phyloP scores from a whole-genome alignment of 2,329 filamentous ascomycete species.

The Fusarium torreyae region DNA sequence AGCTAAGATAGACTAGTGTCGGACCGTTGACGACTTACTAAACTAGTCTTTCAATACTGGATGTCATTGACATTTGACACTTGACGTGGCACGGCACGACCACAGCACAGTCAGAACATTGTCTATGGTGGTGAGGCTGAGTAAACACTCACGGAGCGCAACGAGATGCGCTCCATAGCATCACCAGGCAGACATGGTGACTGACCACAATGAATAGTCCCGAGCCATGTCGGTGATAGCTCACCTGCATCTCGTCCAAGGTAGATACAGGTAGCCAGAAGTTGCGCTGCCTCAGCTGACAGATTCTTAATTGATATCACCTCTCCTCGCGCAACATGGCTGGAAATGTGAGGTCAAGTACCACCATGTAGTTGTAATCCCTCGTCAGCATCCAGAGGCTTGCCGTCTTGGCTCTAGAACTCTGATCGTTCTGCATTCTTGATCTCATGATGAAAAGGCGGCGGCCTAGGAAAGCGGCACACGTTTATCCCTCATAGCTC shows the following conservation, averaged over 20 bases:
- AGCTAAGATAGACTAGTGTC: constrained; percentile 20
- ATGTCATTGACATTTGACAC: constrained; percentile 37
- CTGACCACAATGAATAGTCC: constrained; percentile 22
- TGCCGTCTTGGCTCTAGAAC: constrained; percentile 20
- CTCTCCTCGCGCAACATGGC: constrained; percentile 25
- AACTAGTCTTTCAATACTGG: constrained; percentile 18
- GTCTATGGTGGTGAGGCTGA: constrained; percentile 27
- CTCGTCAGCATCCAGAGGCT: constrained; percentile 19
- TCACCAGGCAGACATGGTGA: constrained; percentile 34
- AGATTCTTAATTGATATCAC: constrained; percentile 17
- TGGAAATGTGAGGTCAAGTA: constrained; percentile 8
- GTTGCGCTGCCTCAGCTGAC: constrained; percentile 38
- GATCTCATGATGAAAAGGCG: constrained; percentile 23
- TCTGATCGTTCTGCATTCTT: constrained; percentile 17
- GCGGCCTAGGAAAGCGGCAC: constrained; percentile 6
- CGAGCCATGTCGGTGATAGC: constrained; percentile 40
- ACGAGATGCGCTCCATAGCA: constrained; percentile 28
- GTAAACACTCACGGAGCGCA: constrained; percentile 18
- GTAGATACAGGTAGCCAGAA: constrained; percentile 11
- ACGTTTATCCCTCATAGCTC: constrained; percentile 17
- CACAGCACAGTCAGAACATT: constrained; percentile 33
- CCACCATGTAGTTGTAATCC: constrained; percentile 16
- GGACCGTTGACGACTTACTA: constrained; percentile 22
- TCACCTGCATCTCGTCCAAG: constrained; percentile 36
- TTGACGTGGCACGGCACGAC: constrained; percentile 47